Base-by-base conservation (phyloP, 2,329 filamentous ascomycete genomes). In the Calonectria montana region DNA sequence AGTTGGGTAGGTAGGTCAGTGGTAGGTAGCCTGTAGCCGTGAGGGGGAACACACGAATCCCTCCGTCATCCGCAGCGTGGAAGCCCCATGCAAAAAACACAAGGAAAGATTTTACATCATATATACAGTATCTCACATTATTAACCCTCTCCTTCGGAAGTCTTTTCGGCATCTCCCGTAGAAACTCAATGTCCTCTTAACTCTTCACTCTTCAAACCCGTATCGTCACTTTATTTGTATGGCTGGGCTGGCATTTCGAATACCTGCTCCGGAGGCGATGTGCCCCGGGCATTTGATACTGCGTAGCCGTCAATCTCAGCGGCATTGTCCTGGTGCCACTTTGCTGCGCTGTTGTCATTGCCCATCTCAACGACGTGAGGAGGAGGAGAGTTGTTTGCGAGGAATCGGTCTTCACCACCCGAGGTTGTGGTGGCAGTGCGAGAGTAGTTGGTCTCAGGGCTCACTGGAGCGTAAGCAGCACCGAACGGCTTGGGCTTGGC, bases 241-340 rank as follows among this genome's bases (percentile, higher is more conserved):
- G 69, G 73, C 74, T 85, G 80, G 15, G 81, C 75, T 3, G 84
- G 82, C 85, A 86, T 86, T 79, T 86, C 85, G 69, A 84, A 86
- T 6, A 86, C 83, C 75, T 83, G 74, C 79, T 81, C 73, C 77
- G 82, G 74, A 65, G 77, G 78, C 50, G 76, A 69, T 62, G 75
- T 64, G 25, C 74, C 75, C n/a, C 71, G 77, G 29, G 74, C 45
- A 64, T 72, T 78, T 75, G 80, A 74, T 6, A 84, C 78, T 35
- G 82, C 76, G 50, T 81, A 78, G 57, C 83, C 79, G 67, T 85
- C 84, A 70, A 85, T 84, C 78, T 86, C 84, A 4, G 83, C 78
- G 4, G 84, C 83, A 50, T 81, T 75, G 16, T 80, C 74, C 68
- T 81, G 80, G 67, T 82, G 78, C 82, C 83, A 85, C 65, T 79